Evolutionary conservation across 805 yeast species (phyloP).

Genomic region (Deakozyma indianensis): DNA sequence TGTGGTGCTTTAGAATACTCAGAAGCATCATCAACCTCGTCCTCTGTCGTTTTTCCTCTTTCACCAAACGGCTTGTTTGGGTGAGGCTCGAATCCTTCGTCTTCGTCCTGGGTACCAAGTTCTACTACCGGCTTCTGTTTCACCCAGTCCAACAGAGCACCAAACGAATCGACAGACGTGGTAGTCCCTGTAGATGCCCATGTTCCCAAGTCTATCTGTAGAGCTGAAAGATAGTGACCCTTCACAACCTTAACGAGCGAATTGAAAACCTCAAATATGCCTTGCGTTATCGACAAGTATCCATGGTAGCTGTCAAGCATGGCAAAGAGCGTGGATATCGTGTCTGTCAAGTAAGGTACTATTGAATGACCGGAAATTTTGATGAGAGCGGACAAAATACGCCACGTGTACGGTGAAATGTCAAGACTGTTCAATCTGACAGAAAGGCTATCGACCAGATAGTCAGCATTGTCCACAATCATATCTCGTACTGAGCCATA

Average conservation of each 20-base stretch:
- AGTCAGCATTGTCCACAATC: constrained; percentile 59
- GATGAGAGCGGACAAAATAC: constrained; percentile 54
- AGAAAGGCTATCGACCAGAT: constrained; percentile 67
- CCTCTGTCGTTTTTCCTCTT: constrained; percentile 24
- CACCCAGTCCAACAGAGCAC: constrained; percentile 12
- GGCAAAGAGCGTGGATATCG: constrained; percentile 59
- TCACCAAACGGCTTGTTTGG: constrained; percentile 12
- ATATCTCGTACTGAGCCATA: constrained; percentile 36
- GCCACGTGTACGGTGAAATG: constrained; percentile 59
- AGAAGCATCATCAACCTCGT: constrained; percentile 23
- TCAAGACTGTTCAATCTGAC: constrained; percentile 52
- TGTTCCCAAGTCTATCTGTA: neutral
- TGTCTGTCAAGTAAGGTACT: constrained; percentile 53
- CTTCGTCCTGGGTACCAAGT: constrained; percentile 15
- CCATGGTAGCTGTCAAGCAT: constrained; percentile 78
- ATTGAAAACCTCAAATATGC: constrained; percentile 53
- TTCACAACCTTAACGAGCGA: constrained; percentile 10
- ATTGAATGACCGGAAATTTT: constrained; percentile 56
- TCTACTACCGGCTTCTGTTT: constrained; percentile 13
- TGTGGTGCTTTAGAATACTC: constrained; percentile 20
- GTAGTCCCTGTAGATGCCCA: constrained; percentile 4
- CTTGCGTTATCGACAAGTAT: constrained; percentile 54
- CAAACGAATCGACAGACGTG: constrained; percentile 7
- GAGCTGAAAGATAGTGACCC: neutral
- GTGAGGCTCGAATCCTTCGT: constrained; percentile 6